Percentiles rank a stretch among this genome's conserved stretches.
These are phyloP conservation scores for Cotoneaster glaucophyllus DNA, from an alignment of 306 rosid genomes.

Conservation along the genomic window DNA sequence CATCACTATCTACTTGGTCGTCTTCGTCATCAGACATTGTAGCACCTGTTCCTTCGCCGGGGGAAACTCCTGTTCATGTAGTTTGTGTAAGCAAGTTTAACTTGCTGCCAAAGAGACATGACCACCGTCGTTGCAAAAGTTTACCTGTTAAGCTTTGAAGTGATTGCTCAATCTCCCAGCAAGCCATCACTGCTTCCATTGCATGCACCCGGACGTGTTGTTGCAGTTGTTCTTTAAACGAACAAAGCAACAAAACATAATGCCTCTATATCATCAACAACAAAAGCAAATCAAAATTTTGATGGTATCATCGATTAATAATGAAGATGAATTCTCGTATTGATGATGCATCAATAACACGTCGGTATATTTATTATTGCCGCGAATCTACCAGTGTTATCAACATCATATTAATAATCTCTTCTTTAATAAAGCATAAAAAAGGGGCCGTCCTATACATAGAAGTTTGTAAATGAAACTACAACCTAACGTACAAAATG, in stretches of 20 bases:
- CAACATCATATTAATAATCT: background rate
- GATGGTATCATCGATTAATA: background rate
- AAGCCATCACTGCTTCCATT: slow-evolving; percentile 99
- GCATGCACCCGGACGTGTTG: slow-evolving; percentile 98
- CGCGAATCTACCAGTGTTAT: background rate
- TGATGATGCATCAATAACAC: background rate
- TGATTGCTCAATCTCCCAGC: slow-evolving; percentile 99
- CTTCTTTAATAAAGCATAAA: too few relatives aligned
- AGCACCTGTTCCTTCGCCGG: slow-evolving; percentile 97
- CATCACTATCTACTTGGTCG: slow-evolving; percentile 80
- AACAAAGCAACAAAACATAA: slow-evolving; percentile 90
- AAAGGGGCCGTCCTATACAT: too few relatives aligned
- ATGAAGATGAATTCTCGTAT: background rate
- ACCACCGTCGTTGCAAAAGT: background rate
- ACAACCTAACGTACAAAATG: background rate
- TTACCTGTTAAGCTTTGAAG: slow-evolving; percentile 91
- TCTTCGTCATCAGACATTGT: slow-evolving; percentile 98
- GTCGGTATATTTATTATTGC: too few relatives aligned
- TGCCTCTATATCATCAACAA: slow-evolving; percentile 53
- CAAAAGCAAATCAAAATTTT: background rate
- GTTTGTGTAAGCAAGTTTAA: slow-evolving; percentile 2
- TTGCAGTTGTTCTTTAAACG: slow-evolving; percentile 95
- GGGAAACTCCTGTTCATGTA: slow-evolving; percentile 72
- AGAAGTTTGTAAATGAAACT: too few relatives aligned
- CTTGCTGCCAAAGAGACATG: background rate